These are phyloP conservation scores for Rostrohypoxylon terebratum DNA, from an alignment of 495 filamentous ascomycete genomes.

Conservation along the genomic window DNA sequence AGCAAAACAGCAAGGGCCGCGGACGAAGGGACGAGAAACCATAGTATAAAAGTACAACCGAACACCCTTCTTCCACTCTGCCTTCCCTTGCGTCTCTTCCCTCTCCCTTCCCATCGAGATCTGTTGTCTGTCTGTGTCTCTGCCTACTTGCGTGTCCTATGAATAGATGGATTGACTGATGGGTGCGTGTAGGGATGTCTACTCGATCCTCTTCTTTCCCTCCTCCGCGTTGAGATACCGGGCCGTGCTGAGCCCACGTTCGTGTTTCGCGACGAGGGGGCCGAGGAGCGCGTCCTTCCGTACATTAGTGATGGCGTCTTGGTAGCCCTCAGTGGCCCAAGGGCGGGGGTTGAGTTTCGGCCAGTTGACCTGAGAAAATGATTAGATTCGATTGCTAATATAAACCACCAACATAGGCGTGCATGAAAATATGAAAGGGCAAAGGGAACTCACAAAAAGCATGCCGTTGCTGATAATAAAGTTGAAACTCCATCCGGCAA, in stretches of 20 bases:
- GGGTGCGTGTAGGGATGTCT: not conserved
- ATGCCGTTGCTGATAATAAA: slow-evolving; percentile 88
- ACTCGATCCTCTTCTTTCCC: slow-evolving; percentile 96
- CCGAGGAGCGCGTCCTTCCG: slow-evolving; percentile 82
- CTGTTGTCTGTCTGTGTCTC: slow-evolving; percentile 12
- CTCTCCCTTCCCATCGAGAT: not conserved
- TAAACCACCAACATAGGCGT: not conserved
- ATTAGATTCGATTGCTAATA: slow-evolving; percentile 19
- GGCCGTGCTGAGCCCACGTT: slow-evolving; percentile 80
- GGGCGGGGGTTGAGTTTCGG: slow-evolving; percentile 90
- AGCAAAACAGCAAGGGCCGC: slow-evolving; percentile 4
- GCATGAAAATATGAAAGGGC: not conserved
- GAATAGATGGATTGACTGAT: not conserved
- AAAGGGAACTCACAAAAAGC: slow-evolving; percentile 79
- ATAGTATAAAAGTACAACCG: slow-evolving; percentile 32
- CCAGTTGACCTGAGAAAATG: slow-evolving; percentile 82
- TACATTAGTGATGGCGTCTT: slow-evolving; percentile 83
- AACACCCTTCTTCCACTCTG: not conserved
- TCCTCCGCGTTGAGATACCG: slow-evolving; percentile 87
- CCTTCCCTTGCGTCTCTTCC: not conserved
- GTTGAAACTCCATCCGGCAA: slow-evolving; percentile 73
- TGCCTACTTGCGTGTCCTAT: not conserved
- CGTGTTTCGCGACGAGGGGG: slow-evolving; percentile 74
- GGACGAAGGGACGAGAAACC: slow-evolving; percentile 15
- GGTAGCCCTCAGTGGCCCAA: slow-evolving; percentile 86